phyloP scores from a whole-genome alignment of 176 grass and related monocot species.

The Oryza glaberrima region DNA sequence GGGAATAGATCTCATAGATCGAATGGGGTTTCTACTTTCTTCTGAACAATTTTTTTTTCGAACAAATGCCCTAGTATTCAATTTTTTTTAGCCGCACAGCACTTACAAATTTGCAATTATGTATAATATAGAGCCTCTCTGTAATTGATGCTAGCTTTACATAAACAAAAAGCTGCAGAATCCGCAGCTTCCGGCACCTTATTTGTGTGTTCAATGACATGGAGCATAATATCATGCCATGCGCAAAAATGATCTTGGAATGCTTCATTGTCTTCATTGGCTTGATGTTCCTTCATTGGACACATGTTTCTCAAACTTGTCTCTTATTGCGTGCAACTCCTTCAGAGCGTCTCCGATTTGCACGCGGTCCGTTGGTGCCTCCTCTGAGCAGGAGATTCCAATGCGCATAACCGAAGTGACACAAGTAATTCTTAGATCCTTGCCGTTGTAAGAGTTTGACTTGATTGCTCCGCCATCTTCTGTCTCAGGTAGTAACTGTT shows the following conservation, averaged over 20 bases:
- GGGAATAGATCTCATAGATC: too few relatives aligned
- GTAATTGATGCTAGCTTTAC: too few relatives aligned
- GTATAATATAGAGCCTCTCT: too few relatives aligned
- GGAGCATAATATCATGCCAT: too few relatives aligned
- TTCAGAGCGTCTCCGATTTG: conserved; percentile 31
- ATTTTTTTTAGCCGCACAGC: too few relatives aligned
- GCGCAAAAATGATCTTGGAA: not conserved
- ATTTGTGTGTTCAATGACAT: too few relatives aligned
- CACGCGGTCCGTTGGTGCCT: not conserved
- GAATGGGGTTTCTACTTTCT: too few relatives aligned
- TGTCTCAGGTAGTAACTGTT: not conserved
- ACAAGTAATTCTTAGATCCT: conserved; percentile 7
- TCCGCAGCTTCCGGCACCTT: too few relatives aligned
- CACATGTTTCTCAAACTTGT: conserved; percentile 21
- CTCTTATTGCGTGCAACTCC: conserved; percentile 23
- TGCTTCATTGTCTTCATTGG: not conserved
- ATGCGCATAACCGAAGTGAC: not conserved
- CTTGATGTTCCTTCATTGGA: not conserved
- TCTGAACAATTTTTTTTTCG: too few relatives aligned
- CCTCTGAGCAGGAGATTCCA: conserved; percentile 26
- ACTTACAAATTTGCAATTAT: too few relatives aligned
- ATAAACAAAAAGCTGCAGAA: too few relatives aligned
- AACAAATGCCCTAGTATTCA: too few relatives aligned
- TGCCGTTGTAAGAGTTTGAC: not conserved
- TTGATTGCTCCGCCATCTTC: not conserved